Conservation (phyloP, 2,329 filamentous ascomycete genomes). For the Chrysosphaeria jannelii region DNA sequence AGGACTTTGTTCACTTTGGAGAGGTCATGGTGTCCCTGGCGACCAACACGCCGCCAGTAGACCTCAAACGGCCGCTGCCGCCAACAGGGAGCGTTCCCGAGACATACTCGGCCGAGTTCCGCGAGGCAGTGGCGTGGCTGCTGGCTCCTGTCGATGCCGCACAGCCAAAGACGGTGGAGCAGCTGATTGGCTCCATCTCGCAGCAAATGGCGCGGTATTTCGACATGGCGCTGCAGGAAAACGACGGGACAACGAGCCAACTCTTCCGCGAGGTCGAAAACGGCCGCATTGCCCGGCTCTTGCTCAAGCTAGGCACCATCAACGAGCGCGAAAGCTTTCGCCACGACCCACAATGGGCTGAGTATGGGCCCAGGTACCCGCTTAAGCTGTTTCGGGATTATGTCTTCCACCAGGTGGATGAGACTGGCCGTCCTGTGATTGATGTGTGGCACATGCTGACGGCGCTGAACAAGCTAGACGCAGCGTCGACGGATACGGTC, state of each 20-base stretch:
- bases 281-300: slow-evolving; percentile 49
- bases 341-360: slow-evolving; percentile 55
- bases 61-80: slow-evolving; percentile 21
- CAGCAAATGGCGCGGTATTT: slow-evolving; percentile 45
- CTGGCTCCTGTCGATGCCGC: slow-evolving; percentile 25
- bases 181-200: slow-evolving; percentile 51
- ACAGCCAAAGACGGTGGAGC: slow-evolving; percentile 39
- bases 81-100: slow-evolving; percentile 44
- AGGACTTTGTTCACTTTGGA: slow-evolving; percentile 65
- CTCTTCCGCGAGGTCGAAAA: slow-evolving; percentile 70
- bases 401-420: slow-evolving; percentile 86
- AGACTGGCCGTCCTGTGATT: slow-evolving; percentile 50
- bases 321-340: slow-evolving; percentile 42
- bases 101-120: slow-evolving; percentile 48
- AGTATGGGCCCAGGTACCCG: slow-evolving; percentile 75
- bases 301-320: slow-evolving; percentile 58
- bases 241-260: slow-evolving; percentile 43
- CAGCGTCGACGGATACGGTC: slow-evolving; percentile 62
- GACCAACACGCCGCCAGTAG: slow-evolving; percentile 26
- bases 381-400: slow-evolving; percentile 91
- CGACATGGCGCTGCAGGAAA: slow-evolving; percentile 48
- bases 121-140: slow-evolving; percentile 58
- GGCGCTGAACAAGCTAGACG: slow-evolving; percentile 77
- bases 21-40: slow-evolving; percentile 59
- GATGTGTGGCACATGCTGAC: slow-evolving; percentile 68